Conservation (phyloP, 2,329 filamentous ascomycete species). For the Cercospora zeina region DNA sequence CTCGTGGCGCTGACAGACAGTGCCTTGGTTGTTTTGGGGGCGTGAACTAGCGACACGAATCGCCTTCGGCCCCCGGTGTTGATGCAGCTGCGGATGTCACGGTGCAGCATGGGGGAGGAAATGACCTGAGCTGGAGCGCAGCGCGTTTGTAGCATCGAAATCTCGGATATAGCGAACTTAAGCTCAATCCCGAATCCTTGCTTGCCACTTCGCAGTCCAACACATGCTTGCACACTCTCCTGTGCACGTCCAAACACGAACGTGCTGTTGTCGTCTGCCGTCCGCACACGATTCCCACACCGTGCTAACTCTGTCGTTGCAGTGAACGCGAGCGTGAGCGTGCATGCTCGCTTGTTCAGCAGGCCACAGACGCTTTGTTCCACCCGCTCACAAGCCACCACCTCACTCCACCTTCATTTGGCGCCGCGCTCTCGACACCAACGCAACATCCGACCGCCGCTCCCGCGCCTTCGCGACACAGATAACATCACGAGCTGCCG, state of each 20-base stretch:
- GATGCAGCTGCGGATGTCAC: background rate
- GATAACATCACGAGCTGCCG: background rate
- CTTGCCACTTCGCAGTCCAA: constrained; percentile 8
- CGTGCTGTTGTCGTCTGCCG: background rate
- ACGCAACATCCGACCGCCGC: constrained; percentile 2
- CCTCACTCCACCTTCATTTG: constrained; percentile 4
- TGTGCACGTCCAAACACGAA: background rate
- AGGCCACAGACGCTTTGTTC: background rate
- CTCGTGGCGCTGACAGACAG: constrained; percentile 79
- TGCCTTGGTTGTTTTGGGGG: constrained; percentile 66
- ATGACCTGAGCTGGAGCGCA: background rate
- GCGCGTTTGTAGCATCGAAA: background rate
- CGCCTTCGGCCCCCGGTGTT: background rate
- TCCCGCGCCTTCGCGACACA: background rate
- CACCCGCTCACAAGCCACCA: constrained; percentile 5
- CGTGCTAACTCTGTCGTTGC: background rate
- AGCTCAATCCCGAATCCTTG: constrained; percentile 8
- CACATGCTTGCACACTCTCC: constrained; percentile 14
- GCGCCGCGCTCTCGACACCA: constrained; percentile 6
- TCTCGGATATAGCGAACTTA: constrained; percentile 2
- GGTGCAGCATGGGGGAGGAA: background rate
- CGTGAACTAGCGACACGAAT: constrained; percentile 14
- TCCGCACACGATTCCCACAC: background rate
- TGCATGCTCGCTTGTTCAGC: constrained; percentile 7
- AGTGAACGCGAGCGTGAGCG: background rate